Conservation (phyloP, 2,329 filamentous ascomycete species). For the Colletotrichum sublineola region DNA sequence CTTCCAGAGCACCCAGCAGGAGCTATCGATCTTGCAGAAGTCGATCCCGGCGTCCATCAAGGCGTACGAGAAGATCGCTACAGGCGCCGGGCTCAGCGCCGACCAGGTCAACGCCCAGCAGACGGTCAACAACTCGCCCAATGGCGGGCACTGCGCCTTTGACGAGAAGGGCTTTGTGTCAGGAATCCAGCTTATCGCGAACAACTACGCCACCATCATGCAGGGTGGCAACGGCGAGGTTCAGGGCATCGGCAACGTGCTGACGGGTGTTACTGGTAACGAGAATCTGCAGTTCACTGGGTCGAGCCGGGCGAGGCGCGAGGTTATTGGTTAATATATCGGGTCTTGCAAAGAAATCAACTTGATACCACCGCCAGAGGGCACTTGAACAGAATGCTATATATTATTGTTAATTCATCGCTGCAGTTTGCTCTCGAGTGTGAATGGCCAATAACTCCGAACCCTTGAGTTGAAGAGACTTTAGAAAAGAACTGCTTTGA, state of each 20-base stretch:
- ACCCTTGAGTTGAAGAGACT: no score
- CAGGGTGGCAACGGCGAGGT: conserved; percentile 65
- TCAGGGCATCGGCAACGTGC: conserved; percentile 61
- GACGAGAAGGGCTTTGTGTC: conserved; percentile 66
- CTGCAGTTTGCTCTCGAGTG: neutral
- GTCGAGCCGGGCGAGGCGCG: conserved; percentile 28
- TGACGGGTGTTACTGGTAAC: conserved; percentile 63
- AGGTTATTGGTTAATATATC: conserved; percentile 33
- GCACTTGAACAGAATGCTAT: conserved; percentile 4
- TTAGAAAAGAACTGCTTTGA: neutral
- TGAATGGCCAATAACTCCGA: neutral
- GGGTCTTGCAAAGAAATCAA: neutral
- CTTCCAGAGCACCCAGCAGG: conserved; percentile 67
- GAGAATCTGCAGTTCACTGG: conserved; percentile 58
- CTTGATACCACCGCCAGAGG: conserved; percentile 18
- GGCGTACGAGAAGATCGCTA: conserved; percentile 65
- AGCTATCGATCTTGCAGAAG: conserved; percentile 62
- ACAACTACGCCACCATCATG: conserved; percentile 66
- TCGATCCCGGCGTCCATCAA: conserved; percentile 63
- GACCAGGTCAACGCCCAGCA: conserved; percentile 64
- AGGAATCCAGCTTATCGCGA: conserved; percentile 69
- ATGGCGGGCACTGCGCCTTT: conserved; percentile 71
- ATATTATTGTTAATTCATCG: neutral
- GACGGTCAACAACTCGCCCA: conserved; percentile 69
- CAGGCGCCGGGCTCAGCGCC: conserved; percentile 57